A percentile compares a stretch with the other conserved stretches of the same genome.
Conservation (phyloP, 495 filamentous ascomycete species). For the Thozetella sp. region DNA sequence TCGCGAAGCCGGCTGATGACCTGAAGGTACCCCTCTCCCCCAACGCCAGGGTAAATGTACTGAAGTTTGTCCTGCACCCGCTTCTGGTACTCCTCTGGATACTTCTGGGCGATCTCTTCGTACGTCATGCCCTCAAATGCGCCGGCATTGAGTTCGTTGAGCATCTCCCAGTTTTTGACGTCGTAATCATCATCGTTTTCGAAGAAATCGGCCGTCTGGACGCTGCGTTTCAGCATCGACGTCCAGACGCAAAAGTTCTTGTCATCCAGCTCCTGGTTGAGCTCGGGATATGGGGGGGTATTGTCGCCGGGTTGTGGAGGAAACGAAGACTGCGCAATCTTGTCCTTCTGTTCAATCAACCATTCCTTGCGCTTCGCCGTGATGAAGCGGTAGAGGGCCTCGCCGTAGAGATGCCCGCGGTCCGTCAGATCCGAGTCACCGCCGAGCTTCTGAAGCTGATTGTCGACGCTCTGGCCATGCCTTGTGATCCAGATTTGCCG, state of each 20-base stretch:
- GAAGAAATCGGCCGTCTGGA: slow-evolving; percentile 84
- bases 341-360: slow-evolving; percentile 75
- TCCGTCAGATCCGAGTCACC: slow-evolving; percentile 82
- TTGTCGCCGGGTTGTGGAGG: slow-evolving; percentile 86
- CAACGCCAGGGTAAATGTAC: slow-evolving; percentile 93
- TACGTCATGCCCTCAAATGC: slow-evolving; percentile 95
- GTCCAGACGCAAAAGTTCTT: slow-evolving; percentile 99
- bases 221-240: slow-evolving; percentile 87
- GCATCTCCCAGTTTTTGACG: slow-evolving; percentile 96
- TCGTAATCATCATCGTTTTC: slow-evolving; percentile 94
- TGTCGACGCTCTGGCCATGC: slow-evolving; percentile 85
- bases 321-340: slow-evolving; percentile 69
- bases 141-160: slow-evolving; percentile 94
- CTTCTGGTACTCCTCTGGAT: slow-evolving; percentile 74
- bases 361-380: slow-evolving; percentile 73
- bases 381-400: slow-evolving; percentile 75
- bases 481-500: slow-evolving; percentile 98
- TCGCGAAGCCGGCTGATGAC: slow-evolving; percentile 94
- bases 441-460: slow-evolving; percentile 77
- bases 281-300: slow-evolving; percentile 92
- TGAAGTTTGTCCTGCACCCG: slow-evolving; percentile 82
- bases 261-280: slow-evolving; percentile 59
- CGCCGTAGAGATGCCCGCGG: slow-evolving; percentile 72
- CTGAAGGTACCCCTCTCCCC: slow-evolving; percentile 94
- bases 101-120: slow-evolving; percentile 74